A percentile compares a stretch with the other conserved stretches of the same genome.
phyloP scores from a whole-genome alignment of 1,139 yeast species.

The Lodderomyces parapsilosis region DNA sequence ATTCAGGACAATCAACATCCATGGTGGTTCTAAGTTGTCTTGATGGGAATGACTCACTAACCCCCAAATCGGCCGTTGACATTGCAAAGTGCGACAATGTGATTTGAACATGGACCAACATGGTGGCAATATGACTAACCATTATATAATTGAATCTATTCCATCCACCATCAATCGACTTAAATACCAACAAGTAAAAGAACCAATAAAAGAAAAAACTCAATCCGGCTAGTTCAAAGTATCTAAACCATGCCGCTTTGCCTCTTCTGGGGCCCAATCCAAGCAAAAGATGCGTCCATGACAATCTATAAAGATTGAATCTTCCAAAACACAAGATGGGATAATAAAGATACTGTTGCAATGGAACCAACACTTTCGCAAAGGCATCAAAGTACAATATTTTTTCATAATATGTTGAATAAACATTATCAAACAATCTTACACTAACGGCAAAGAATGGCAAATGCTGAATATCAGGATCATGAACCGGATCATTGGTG shows the following conservation, averaged over 20 bases:
- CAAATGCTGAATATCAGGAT: constrained; percentile 90
- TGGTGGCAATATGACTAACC: constrained; percentile 77
- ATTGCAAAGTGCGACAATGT: constrained; percentile 89
- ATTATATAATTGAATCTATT: constrained; percentile 58
- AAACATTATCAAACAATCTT: constrained; percentile 62
- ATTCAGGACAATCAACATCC: constrained; percentile 93
- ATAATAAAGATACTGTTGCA: constrained; percentile 73
- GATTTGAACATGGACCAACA: constrained; percentile 91
- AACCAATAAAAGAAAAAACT: constrained; percentile 74
- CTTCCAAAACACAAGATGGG: constrained; percentile 82
- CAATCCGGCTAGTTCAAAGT: constrained; percentile 71
- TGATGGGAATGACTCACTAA: constrained; percentile 76
- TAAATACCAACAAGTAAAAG: constrained; percentile 61
- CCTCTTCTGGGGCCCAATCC: constrained; percentile 83
- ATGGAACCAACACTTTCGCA: constrained; percentile 56
- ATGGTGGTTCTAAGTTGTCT: constrained; percentile 86
- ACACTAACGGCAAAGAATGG: constrained; percentile 89
- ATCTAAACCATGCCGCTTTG: constrained; percentile 83
- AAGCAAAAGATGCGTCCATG: constrained; percentile 70
- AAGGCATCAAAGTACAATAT: constrained; percentile 63
- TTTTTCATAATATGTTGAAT: constrained; percentile 77
- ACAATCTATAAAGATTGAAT: constrained; percentile 76
- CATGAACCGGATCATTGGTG: constrained; percentile 89
- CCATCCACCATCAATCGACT: constrained; percentile 49
- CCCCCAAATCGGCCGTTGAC: constrained; percentile 86